Conservation (phyloP, 228 moss, liverwort and hornwort genomes). For the Sphagnum magellanicum region DNA sequence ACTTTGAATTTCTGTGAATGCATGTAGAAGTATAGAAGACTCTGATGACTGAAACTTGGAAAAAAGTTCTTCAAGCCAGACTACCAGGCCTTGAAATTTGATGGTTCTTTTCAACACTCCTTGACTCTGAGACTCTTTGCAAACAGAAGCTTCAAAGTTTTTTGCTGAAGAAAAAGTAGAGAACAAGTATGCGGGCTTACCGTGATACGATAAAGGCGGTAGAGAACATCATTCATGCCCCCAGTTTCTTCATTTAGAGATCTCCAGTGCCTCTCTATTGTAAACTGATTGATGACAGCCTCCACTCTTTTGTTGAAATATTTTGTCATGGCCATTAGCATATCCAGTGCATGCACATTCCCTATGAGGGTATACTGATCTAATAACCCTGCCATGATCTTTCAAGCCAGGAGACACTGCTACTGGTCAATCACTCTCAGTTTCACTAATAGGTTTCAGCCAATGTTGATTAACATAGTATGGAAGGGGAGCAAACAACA, state of each 20-base stretch:
- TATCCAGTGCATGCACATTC: conserved; percentile 57
- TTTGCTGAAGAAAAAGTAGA: not conserved
- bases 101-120: not conserved
- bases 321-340: conserved; percentile 73
- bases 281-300: conserved; percentile 55
- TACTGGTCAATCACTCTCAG: not conserved
- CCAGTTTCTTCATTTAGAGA: conserved; percentile 96
- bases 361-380: conserved; percentile 74
- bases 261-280: conserved; percentile 87
- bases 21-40: too few relatives aligned
- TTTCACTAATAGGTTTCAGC: not conserved
- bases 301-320: conserved; percentile 76
- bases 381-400: conserved; percentile 99
- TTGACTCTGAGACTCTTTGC: too few relatives aligned
- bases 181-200: conserved; percentile 22
- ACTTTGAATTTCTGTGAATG: too few relatives aligned
- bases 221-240: conserved; percentile 95
- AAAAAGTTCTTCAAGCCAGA: not conserved
- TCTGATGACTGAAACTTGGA: too few relatives aligned
- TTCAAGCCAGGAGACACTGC: conserved; percentile 6
- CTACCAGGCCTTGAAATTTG: not conserved
- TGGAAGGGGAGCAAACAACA: too few relatives aligned
- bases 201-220: conserved; percentile 76
- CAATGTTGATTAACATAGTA: too few relatives aligned
- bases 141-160: too few relatives aligned